phyloP scores from a whole-genome alignment of 2,329 filamentous ascomycete species.

The Coniochaeta prunicola region DNA sequence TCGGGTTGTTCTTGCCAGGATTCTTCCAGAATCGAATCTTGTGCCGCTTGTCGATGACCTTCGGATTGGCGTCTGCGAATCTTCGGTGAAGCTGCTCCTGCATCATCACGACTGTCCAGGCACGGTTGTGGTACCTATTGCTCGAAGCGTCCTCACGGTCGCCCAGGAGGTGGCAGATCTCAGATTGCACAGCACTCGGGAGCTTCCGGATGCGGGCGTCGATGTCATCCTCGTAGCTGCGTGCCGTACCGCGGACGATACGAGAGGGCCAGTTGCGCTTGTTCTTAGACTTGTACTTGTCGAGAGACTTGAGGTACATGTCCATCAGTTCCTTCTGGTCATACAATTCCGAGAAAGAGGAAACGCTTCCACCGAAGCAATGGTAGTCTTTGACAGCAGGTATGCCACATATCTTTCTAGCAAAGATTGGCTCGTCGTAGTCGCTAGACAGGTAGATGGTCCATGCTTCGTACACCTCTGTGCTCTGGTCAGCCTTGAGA shows the following conservation, averaged over 20 bases:
- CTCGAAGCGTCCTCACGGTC: constrained; percentile 12
- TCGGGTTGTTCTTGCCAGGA: constrained; percentile 3
- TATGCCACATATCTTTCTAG: constrained; percentile 12
- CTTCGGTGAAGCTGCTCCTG: constrained; percentile 15
- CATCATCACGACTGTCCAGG: constrained; percentile 18
- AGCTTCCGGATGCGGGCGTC: constrained; percentile 15
- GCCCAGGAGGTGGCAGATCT: constrained; percentile 14
- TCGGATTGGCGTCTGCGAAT: constrained; percentile 11
- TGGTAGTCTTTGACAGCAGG: constrained; percentile 6
- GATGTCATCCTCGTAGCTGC: constrained; percentile 18
- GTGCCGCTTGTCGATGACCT: constrained; percentile 13
- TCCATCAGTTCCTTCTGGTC: constrained; percentile 16
- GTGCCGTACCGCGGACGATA: constrained; percentile 11
- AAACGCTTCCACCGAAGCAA: background rate
- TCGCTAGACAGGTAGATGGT: constrained; percentile 10
- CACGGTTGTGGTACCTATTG: constrained; percentile 14
- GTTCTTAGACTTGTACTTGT: constrained; percentile 12
- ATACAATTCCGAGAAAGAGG: constrained; percentile 6
- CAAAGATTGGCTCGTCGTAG: constrained; percentile 3
- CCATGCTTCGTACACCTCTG: constrained; percentile 20
- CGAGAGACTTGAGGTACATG: constrained; percentile 14
- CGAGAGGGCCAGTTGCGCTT: constrained; percentile 13
- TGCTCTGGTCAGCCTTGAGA: constrained; percentile 9
- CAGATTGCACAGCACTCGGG: constrained; percentile 9
- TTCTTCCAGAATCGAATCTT: constrained; percentile 17